Evolutionary conservation across 2,329 filamentous ascomycete genomes (phyloP).

Genomic region (Aspergillus novofumigatus): DNA sequence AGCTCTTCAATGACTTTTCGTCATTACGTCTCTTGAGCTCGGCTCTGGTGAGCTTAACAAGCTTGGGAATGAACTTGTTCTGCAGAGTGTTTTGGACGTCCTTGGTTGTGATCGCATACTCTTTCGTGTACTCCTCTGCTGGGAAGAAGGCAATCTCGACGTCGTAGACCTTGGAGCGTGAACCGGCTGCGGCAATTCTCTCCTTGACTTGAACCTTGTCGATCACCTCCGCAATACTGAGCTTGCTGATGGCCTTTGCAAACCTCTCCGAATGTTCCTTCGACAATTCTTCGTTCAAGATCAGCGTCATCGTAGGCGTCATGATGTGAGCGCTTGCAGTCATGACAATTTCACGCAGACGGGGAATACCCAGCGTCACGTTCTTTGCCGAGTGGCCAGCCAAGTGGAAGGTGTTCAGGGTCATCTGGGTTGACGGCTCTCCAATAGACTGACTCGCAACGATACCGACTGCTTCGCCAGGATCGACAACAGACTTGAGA

Average conservation of each 20-base stretch:
- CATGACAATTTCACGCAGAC: conserved; percentile 96
- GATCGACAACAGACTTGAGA: conserved; percentile 83
- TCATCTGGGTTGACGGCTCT: conserved; percentile 98
- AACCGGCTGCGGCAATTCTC: conserved; percentile 65
- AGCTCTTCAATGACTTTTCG: conserved; percentile 51
- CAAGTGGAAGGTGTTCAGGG: conserved; percentile 98
- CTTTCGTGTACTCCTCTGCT: conserved; percentile 72
- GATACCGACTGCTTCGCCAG: conserved; percentile 93
- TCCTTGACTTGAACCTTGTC: conserved; percentile 80
- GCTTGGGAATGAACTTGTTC: conserved; percentile 67
- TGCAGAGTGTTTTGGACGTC: conserved; percentile 82
- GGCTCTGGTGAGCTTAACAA: conserved; percentile 66
- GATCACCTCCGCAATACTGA: conserved; percentile 78
- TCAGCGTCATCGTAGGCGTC: conserved; percentile 72
- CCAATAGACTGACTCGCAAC: conserved; percentile 95
- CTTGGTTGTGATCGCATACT: conserved; percentile 74
- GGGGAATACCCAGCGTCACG: conserved; percentile 96
- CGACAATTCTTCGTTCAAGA: conserved; percentile 68
- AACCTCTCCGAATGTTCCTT: conserved; percentile 70
- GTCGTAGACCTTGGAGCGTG: conserved; percentile 78
- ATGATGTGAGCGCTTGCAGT: conserved; percentile 85
- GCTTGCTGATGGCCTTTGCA: conserved; percentile 83
- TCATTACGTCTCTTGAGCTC: conserved; percentile 76
- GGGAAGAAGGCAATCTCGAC: conserved; percentile 81
- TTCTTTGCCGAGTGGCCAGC: conserved; percentile 98